A percentile compares a stretch with the other conserved stretches of the same genome.
Conservation (phyloP, 2,329 filamentous ascomycete genomes). For the Acephala macrosclerotiorum region DNA sequence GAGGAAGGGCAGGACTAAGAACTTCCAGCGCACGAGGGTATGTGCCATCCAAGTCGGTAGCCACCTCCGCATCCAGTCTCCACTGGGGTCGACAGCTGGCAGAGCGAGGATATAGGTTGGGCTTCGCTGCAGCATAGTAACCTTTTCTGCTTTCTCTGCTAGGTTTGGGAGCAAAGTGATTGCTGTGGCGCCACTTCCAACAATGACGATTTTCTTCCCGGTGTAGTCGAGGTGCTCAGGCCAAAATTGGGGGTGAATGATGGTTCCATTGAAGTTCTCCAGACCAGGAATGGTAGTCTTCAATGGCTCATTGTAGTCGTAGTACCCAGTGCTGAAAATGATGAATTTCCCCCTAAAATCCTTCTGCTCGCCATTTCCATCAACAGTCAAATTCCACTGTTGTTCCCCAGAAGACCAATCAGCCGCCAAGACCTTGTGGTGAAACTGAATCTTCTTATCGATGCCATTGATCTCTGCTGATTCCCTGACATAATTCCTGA, state of each 20-base stretch:
- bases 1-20: constrained; percentile 55
- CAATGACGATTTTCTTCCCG: constrained; percentile 53
- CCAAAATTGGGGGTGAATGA: constrained; percentile 79
- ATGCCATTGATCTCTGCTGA: constrained; percentile 61
- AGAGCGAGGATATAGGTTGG: constrained; percentile 71
- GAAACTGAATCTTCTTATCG: constrained; percentile 60
- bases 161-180: constrained; percentile 78
- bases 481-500: constrained; percentile 60
- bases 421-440: constrained; percentile 55
- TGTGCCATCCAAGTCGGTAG: constrained; percentile 57
- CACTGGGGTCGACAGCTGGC: constrained; percentile 42
- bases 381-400: constrained; percentile 58
- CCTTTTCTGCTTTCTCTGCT: constrained; percentile 66
- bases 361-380: constrained; percentile 44
- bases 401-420: constrained; percentile 63
- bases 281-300: constrained; percentile 63
- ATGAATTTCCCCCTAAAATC: constrained; percentile 54
- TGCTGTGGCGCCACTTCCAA: constrained; percentile 77
- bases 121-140: constrained; percentile 84
- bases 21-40: constrained; percentile 57
- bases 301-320: constrained; percentile 65
- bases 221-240: constrained; percentile 70
- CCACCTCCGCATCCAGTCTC: constrained; percentile 27
- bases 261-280: constrained; percentile 62
- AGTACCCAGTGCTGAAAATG: constrained; percentile 69